Evolutionary conservation across 208 protist species (phyloP).

Genomic region (Paratrypanosoma confusum): DNA sequence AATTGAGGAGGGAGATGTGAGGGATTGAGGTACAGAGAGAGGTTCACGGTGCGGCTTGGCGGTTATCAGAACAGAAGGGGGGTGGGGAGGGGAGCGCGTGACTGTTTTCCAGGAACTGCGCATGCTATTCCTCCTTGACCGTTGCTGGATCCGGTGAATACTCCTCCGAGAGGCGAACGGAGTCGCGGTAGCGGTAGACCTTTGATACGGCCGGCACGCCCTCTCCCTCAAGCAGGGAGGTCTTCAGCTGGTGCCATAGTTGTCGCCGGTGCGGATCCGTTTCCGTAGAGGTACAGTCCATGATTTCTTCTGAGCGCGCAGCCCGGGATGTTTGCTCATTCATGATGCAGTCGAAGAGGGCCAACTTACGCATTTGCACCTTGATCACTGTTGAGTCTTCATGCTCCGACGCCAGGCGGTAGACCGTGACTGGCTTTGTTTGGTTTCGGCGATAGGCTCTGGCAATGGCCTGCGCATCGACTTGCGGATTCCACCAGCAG

Average conservation of each 20-base stretch:
- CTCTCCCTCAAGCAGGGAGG: slow-evolving; percentile 25
- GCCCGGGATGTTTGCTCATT: slow-evolving; percentile 45
- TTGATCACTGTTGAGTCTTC: slow-evolving; percentile 45
- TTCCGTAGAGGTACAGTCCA: slow-evolving; percentile 48
- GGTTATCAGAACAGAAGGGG: background rate
- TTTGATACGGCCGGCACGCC: slow-evolving; percentile 23
- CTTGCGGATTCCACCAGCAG: slow-evolving; percentile 98
- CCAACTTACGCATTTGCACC: slow-evolving; percentile 62
- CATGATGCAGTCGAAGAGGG: slow-evolving; percentile 72
- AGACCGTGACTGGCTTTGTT: slow-evolving; percentile 92
- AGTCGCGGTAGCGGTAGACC: slow-evolving; percentile 52
- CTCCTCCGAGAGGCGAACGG: slow-evolving; percentile 12
- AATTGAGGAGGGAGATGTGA: slow-evolving; percentile 3
- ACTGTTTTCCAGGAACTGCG: background rate
- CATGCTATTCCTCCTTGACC: background rate
- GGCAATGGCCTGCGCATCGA: slow-evolving; percentile 93
- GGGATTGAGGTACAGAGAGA: slow-evolving; percentile 1
- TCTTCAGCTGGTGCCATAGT: slow-evolving; percentile 57
- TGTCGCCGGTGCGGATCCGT: slow-evolving; percentile 24
- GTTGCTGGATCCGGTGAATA: background rate
- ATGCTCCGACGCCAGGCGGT: slow-evolving; percentile 79
- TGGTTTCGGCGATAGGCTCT: slow-evolving; percentile 98
- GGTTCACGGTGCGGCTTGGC: background rate
- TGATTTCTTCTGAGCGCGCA: slow-evolving; percentile 28
- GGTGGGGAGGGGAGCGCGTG: background rate